phyloP scores from a whole-genome alignment of 495 filamentous ascomycete genomes.

The Tuber calosporum region DNA sequence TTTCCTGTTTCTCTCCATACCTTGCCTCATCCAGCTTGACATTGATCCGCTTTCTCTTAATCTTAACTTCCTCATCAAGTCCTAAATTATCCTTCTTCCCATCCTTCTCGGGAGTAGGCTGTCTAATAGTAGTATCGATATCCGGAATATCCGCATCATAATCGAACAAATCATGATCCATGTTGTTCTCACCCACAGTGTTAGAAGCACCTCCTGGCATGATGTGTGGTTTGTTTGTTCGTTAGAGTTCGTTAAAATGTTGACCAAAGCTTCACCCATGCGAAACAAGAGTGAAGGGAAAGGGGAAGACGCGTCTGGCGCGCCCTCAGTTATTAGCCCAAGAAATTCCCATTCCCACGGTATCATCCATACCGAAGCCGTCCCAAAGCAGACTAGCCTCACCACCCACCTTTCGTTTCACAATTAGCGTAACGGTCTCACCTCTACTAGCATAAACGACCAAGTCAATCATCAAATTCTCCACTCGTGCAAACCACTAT shows the following conservation, averaged over 20 bases:
- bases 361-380: constrained; percentile 14
- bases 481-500: constrained; percentile 18
- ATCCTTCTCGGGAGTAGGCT: constrained; percentile 42
- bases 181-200: constrained; percentile 36
- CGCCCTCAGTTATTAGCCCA: not conserved
- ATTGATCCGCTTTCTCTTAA: constrained; percentile 61
- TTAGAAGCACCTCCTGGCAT: constrained; percentile 21
- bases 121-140: constrained; percentile 39
- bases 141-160: constrained; percentile 58
- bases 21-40: constrained; percentile 81
- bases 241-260: not conserved
- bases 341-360: constrained; percentile 8
- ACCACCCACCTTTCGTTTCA: constrained; percentile 15
- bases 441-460: constrained; percentile 18
- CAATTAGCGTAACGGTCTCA: constrained; percentile 12
- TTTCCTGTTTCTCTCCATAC: constrained; percentile 45
- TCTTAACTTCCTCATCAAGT: constrained; percentile 78
- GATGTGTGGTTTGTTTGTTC: constrained; percentile 7
- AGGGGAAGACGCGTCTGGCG: constrained; percentile 36
- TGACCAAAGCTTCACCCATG: not conserved
- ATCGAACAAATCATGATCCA: constrained; percentile 58
- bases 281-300: constrained; percentile 17
- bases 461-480: constrained; percentile 16
- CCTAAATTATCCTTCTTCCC: constrained; percentile 51
- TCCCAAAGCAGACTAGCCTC: constrained; percentile 24